These are phyloP conservation scores for Meira nashicola DNA, from an alignment of 1,284 basidiomycete species.

Conservation along the genomic window DNA sequence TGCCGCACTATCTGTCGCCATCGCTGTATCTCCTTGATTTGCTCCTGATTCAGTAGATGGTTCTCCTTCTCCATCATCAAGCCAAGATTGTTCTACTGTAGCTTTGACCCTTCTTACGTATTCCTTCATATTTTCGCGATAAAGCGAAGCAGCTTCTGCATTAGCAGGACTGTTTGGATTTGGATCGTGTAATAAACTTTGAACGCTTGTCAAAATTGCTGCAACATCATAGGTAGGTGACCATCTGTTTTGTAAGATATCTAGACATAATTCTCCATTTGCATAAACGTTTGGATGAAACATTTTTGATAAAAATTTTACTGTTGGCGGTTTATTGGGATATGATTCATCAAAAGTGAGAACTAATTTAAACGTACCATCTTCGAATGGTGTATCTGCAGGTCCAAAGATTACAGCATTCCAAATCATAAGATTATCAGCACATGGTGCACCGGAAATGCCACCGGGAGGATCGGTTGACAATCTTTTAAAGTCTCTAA, in stretches of 20 bases:
- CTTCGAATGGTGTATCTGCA: constrained; percentile 98
- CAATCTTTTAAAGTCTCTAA: constrained; percentile 73
- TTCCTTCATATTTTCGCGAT: constrained; percentile 97
- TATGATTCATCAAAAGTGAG: constrained; percentile 96
- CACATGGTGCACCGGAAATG: constrained; percentile 90
- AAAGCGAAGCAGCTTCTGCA: constrained; percentile 91
- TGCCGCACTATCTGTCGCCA: not conserved
- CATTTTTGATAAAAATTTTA: constrained; percentile 95
- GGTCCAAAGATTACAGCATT: constrained; percentile 99
- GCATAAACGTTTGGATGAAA: constrained; percentile 99
- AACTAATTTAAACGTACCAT: constrained; percentile 93
- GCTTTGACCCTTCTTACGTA: constrained; percentile 86
- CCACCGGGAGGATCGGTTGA: constrained; percentile 90
- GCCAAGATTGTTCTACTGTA: constrained; percentile 52
- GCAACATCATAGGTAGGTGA: constrained; percentile 97
- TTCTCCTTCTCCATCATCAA: constrained; percentile 43
- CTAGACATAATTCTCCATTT: constrained; percentile 93
- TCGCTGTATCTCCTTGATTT: constrained; percentile 6
- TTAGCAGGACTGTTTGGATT: constrained; percentile 98
- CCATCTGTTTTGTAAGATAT: constrained; percentile 97
- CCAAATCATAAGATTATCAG: constrained; percentile 99
- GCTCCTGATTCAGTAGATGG: not conserved
- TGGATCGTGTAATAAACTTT: constrained; percentile 90
- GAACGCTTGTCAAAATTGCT: constrained; percentile 91
- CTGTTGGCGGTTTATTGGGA: constrained; percentile 94